Evolutionary conservation across 257 asterid genomes (phyloP).

Genomic region (Datura wrightii): DNA sequence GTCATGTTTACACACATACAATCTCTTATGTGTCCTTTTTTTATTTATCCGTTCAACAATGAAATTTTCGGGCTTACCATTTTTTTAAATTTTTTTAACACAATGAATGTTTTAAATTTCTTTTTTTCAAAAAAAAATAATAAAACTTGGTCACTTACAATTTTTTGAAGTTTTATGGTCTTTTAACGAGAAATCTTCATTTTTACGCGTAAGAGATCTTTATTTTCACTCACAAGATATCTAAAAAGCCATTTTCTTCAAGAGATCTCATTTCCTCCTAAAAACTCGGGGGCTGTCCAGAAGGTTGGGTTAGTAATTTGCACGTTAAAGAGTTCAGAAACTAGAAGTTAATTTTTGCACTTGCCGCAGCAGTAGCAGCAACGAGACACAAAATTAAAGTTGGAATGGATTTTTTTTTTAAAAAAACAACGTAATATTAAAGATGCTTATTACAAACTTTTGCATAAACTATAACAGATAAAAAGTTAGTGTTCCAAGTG

Average conservation of each 20-base stretch:
- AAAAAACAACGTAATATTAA: neutral
- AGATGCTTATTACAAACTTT: conserved; percentile 20
- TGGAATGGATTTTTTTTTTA: neutral
- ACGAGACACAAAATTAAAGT: neutral
- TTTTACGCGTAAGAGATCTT: too few species aligned
- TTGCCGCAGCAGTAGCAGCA: neutral
- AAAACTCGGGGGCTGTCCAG: too few species aligned
- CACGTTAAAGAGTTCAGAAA: conserved; percentile 10
- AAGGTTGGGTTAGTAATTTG: neutral
- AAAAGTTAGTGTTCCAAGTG: neutral
- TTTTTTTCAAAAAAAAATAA: neutral
- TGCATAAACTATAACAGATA: neutral
- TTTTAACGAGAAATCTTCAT: too few species aligned
- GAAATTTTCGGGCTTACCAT: neutral
- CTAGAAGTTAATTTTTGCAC: neutral
- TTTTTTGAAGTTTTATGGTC: too few species aligned
- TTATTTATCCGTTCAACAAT: neutral
- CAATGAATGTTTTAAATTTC: neutral
- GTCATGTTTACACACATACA: neutral
- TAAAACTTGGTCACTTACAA: neutral
- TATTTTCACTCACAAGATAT: too few species aligned
- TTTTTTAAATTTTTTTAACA: neutral
- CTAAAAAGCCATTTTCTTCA: too few species aligned
- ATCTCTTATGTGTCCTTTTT: neutral
- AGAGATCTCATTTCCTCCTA: too few species aligned